Evolutionary conservation across 768 basidiomycete genomes (phyloP), one percentile per base, ranked within the genome.

Genomic region (Leccinum rimulosum): DNA sequence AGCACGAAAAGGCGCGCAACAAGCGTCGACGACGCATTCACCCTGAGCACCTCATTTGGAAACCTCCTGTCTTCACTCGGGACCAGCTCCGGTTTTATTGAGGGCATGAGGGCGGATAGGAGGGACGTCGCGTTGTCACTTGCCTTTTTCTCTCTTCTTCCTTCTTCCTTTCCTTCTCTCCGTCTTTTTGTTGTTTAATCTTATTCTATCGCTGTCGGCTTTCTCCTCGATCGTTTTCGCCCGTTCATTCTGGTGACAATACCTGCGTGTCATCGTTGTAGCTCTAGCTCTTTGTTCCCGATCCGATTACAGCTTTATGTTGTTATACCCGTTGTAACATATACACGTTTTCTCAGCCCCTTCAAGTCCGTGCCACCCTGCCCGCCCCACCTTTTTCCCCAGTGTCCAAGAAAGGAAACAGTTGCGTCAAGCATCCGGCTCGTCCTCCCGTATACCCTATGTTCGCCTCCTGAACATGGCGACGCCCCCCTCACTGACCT

Each of bases 11-110:
- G 71, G 81, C 84, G 31, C 85, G 82, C 75, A 82, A 78, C 69
- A 99, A 98, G 76, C 82, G 84, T 52, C 80, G 88, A 61, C 82
- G 87, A 52, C 78, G 87, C 56, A 95, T 99, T 63, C 82, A 91
- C 63, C 79, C 96, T 33, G 86, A 89, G 59, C 79, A 80, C 68
- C 76, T 99, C 58, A 82, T 85, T 64, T 99, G 97, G 97, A 97
- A 95, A 73, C 96, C 97, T 56, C 97, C 93, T 15, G 87, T 90
- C 49, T 95, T 96, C 75, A 91, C 91, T 52, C 82, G 92, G 61
- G 93, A 93, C 66, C 92, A 95, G 75, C 78, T 95, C 60, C 84
- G 93, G 59, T 95, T 95, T 67, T 73, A 68, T 56, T 73, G 62
- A 73, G 50, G 11, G 22, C 48, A 49, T 8, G 48, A 28, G n/a